These are phyloP conservation scores for Talaromyces sp. DNA, from an alignment of 2,329 filamentous ascomycete genomes.

Conservation along the genomic window DNA sequence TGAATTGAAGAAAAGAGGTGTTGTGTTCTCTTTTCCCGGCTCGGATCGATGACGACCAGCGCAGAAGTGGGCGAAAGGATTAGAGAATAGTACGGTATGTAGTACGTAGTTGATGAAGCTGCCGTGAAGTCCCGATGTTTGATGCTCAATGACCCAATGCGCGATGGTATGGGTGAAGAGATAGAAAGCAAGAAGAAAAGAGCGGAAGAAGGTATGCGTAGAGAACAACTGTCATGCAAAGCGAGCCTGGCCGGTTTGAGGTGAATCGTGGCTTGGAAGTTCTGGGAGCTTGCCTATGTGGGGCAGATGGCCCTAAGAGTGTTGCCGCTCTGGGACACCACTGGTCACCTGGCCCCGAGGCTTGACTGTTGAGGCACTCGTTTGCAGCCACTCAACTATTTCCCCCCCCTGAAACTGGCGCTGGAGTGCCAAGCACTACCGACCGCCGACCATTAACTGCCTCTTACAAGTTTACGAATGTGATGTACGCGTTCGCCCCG, in stretches of 20 bases:
- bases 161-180: background rate
- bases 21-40: background rate
- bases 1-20: background rate
- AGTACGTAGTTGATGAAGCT: background rate
- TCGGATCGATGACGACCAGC: slow-evolving; percentile 7
- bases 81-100: background rate
- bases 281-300: slow-evolving; percentile 5
- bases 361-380: slow-evolving; percentile 4
- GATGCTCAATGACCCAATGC: background rate
- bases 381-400: slow-evolving; percentile 6
- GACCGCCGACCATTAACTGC: background rate
- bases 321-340: slow-evolving; percentile 1
- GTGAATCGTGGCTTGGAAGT: slow-evolving; percentile 9
- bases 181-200: background rate
- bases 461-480: background rate
- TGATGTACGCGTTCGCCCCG: slow-evolving; percentile 3
- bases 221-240: slow-evolving; percentile 2
- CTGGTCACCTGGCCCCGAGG: background rate
- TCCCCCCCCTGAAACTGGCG: slow-evolving; percentile 1
- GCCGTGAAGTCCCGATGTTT: background rate
- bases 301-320: background rate
- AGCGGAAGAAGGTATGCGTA: background rate
- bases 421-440: background rate
- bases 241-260: background rate
- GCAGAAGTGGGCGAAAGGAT: background rate